Percentiles rank a stretch among this genome's conserved stretches.
Conservation (phyloP, 2,329 filamentous ascomycete genomes). For the Epichloe sibirici region DNA sequence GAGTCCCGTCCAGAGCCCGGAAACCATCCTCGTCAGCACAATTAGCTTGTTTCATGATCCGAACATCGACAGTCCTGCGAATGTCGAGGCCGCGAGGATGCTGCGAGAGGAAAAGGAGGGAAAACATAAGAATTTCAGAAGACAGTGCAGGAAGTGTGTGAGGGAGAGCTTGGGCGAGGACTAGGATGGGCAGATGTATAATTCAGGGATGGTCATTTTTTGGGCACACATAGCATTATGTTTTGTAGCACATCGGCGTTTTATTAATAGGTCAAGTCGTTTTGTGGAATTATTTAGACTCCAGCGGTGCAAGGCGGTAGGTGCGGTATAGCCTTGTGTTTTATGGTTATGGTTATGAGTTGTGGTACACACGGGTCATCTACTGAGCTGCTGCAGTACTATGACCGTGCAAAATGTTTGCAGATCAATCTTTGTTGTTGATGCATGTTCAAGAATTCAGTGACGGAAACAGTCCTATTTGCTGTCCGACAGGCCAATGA, state of each 20-base stretch:
- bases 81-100: constrained; percentile 82
- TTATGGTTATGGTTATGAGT: not conserved
- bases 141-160: constrained; percentile 64
- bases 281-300: not conserved
- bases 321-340: not conserved
- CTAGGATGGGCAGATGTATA: constrained; percentile 12
- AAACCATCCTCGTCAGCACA: constrained; percentile 84
- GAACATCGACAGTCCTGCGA: constrained; percentile 91
- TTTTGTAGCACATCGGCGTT: not conserved
- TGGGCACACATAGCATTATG: not conserved
- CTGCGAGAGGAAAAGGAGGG: constrained; percentile 66
- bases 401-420: not conserved
- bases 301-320: not conserved
- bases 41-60: constrained; percentile 87
- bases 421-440: not conserved
- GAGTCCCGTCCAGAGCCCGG: constrained; percentile 88
- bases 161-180: constrained; percentile 71
- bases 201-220: not conserved
- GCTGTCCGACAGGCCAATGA: constrained; percentile 42
- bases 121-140: constrained; percentile 59
- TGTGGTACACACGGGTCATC: not conserved
- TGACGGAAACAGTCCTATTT: not conserved
- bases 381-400: not conserved
- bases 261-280: not conserved
- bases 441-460: not conserved